Evolutionary conservation across 805 yeast genomes (phyloP), one percentile per base, ranked within the genome.

Genomic region (Myxozyma udenii): DNA sequence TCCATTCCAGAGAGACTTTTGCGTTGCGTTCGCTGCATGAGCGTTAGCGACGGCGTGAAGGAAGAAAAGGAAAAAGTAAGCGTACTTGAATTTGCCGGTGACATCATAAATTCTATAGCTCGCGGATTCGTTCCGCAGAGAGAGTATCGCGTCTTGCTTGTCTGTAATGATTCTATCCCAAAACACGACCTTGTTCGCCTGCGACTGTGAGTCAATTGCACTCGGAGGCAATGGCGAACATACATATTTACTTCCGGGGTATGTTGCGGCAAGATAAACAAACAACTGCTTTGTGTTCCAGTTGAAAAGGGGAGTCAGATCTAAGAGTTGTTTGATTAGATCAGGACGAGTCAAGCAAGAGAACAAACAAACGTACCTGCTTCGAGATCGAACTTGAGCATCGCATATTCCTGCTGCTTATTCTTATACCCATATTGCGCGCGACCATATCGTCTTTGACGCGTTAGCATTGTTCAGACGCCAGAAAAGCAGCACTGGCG

Each of bases 241-340:
- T 56, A 58, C 55, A 37, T 57, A 53, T 51, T 69, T 61, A 45
- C 64, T 64, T 1, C 73, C 75, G 38, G 74, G 95, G 62, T 90
- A 90, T 64, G 87, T 91, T 1, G 95, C 95, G 2, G 95, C 86
- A 57, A 93, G 74, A 64, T 91, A 93, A 3, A 84, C 86, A 64
- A 93, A 91, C n/a, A 91, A 81, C 69, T 91, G 98, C 66, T 91
- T 91, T 11, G 98, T 93, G 70, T 91, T 93, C 96, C 97, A 91
- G 68, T 85, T 89, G 77, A 90, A 90, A 46, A 93, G 74, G 1
- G 87, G 83, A 1, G 86, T 66, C 55, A 91, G 74, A 68, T 91
- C 96, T 1, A 79, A 2, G 2, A 14, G 9, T 28, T 21, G 18
- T 28, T 1, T 50, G 24, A 7, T 12, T 24, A 75, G 9, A 9